Base-by-base conservation (phyloP, 192 early-diverging fungal genomes). In the Ambispora gerdemannii region DNA sequence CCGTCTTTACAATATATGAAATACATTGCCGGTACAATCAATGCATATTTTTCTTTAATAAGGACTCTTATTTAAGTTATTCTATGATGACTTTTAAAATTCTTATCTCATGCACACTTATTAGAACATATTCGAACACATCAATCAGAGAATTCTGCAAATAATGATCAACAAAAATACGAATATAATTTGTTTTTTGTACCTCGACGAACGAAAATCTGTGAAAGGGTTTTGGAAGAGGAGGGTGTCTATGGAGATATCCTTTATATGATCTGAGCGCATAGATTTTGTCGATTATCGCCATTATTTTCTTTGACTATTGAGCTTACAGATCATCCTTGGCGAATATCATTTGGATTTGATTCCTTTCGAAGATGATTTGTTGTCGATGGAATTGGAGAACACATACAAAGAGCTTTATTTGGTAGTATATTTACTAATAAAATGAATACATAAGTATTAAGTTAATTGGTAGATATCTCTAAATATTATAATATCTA, bases 221-320 rank as follows among this genome's bases (percentile, higher is more conserved):
- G 95, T 78, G 93, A 97, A 76, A 88, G 91, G n/a, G 87, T 96
- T 15, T 80, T 97, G 65, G 97, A 96, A 77, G 95, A 97, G 63
- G 90, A 91, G 25, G 94, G 93, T 24, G 93, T 98, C 0, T 86
- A 89, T 78, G 95, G 93, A 22, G 92, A 94, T 58, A 76, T 70
- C 68, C 56, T 70, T 70, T 4, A 27, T 32, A 31, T 30, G 22
- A 34, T 34, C n/a, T 22, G 13, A 15, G 22, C 22, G 22, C 11
- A 36, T 59, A 4, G 6, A 20, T 28, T n/a, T 36, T 69, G n/a
- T 27, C 3, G 25, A 35, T 24, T 47, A 6, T 22, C 13, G 10
- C 6, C 0, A n/a, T 59, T 17, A 32, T 17, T 43, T 56, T 70
- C 56, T 56, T 60, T 70, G 31, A 70, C 56, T 70, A 32, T 36